Evolutionary conservation across 2,329 filamentous ascomycete species (phyloP).

Genomic region (Xylariales sp.): DNA sequence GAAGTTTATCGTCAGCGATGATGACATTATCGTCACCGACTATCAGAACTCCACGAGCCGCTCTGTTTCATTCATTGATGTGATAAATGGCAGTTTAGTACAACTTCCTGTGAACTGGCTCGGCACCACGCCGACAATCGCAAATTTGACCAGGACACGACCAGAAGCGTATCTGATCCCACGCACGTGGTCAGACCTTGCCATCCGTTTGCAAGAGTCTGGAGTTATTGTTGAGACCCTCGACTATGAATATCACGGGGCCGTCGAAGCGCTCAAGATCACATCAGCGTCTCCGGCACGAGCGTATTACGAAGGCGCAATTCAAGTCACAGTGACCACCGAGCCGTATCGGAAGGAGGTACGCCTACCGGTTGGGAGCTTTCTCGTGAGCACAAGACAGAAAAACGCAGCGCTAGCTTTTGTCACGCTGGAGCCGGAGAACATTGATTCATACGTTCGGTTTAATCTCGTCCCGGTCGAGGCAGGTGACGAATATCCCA

Average conservation of each 20-base stretch:
- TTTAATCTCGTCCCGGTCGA: constrained; percentile 46
- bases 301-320: constrained; percentile 44
- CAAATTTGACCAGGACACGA: constrained; percentile 43
- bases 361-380: constrained; percentile 42
- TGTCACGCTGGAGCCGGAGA: constrained; percentile 46
- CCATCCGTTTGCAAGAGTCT: constrained; percentile 38
- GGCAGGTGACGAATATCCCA: constrained; percentile 44
- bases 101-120: constrained; percentile 43
- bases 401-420: constrained; percentile 47
- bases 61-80: constrained; percentile 44
- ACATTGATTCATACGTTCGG: constrained; percentile 45
- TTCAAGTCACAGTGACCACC: constrained; percentile 44
- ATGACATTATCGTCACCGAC: constrained; percentile 47
- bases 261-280: constrained; percentile 41
- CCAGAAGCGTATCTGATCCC: constrained; percentile 47
- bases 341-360: constrained; percentile 34
- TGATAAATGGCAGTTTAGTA: constrained; percentile 39
- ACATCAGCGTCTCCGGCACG: constrained; percentile 35
- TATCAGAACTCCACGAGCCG: constrained; percentile 39
- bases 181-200: constrained; percentile 43
- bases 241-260: constrained; percentile 40
- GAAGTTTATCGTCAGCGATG: constrained; percentile 41
- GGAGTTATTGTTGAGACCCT: constrained; percentile 44
- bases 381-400: constrained; percentile 42
- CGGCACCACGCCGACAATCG: constrained; percentile 42